Evolutionary conservation across 177 flowering plant genomes (phyloP), one percentile per base, ranked within the genome.

Genomic region (Vitis hybrid): DNA sequence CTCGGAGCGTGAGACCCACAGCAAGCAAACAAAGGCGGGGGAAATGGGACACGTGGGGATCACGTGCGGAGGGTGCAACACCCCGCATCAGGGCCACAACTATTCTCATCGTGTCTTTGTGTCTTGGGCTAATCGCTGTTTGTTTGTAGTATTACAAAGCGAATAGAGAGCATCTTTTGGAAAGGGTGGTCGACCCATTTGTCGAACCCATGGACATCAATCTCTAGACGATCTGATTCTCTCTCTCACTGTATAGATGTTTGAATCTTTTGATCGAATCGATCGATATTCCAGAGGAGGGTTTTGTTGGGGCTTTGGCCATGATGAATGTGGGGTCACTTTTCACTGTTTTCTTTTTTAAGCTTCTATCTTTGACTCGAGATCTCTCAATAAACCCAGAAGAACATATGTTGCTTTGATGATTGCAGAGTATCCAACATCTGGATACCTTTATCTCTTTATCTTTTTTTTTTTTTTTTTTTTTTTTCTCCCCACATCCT

Each of bases 191-290:
- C 82, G 85, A 81, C 85, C 83, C 74, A 76, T 78, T 80, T 81
- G 86, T 82, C 83, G 76, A 74, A 76, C 75, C 64, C 54, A 57
- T 50, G 18, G 64, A 65, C 87, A 75, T 81, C 78, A 85, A 82
- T 85, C 87, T 80, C 90, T 15, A 87, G 80, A 77, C 81, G 82
- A 84, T 86, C 89, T 70, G 88, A 85, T 85, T 87, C 87, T 77
- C 79, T 74, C 63, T 56, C 60, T 71, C 65, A 60, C 63, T 59
- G 65, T 58, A 58, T 70, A 56, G 60, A 21, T 67, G 68, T 84
- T 79, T 81, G 72, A 75, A 75, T 78, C 80, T 81, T 76, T 68
- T 61, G 76, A 78, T 82, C 77, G 68, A 64, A 71, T 64, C 40
- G 70, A 60, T 62, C 65, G 70, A 64, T 54, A 46, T 71, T 79